phyloP scores from a whole-genome alignment of 2,329 filamentous ascomycete species.

The Tolypocladium inflatum region DNA sequence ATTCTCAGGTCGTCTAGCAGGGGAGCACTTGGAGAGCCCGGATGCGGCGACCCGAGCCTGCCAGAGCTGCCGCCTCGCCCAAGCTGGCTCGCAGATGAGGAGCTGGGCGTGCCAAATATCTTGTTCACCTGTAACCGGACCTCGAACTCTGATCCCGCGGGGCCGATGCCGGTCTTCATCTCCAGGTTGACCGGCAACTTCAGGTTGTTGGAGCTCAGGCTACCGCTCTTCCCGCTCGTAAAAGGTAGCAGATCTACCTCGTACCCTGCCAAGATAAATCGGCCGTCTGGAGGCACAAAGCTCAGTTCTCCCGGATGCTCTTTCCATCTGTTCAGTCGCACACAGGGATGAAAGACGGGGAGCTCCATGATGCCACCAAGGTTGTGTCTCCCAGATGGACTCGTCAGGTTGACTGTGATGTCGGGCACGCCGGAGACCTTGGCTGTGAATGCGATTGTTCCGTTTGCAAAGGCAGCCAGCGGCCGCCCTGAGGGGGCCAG shows the following conservation, averaged over 20 bases:
- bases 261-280: slow-evolving; percentile 88
- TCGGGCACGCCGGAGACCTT: slow-evolving; percentile 95
- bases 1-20: slow-evolving; percentile 69
- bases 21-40: slow-evolving; percentile 48
- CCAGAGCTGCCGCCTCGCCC: slow-evolving; percentile 33
- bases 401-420: slow-evolving; percentile 69
- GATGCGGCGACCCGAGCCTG: slow-evolving; percentile 29
- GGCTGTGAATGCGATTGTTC: slow-evolving; percentile 87
- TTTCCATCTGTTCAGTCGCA: slow-evolving; percentile 81
- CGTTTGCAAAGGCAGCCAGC: slow-evolving; percentile 77
- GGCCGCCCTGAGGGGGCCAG: slow-evolving; percentile 84
- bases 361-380: slow-evolving; percentile 69
- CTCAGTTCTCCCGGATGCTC: slow-evolving; percentile 85
- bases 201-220: slow-evolving; percentile 50
- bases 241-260: slow-evolving; percentile 83
- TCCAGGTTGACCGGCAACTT: slow-evolving; percentile 77
- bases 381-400: slow-evolving; percentile 71
- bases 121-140: slow-evolving; percentile 66
- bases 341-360: slow-evolving; percentile 93
- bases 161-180: slow-evolving; percentile 70
- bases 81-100: slow-evolving; percentile 25
- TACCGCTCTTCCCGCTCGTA: slow-evolving; percentile 46
- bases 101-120: slow-evolving; percentile 40
- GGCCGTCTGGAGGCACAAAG: slow-evolving; percentile 89
- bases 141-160: slow-evolving; percentile 75